Percentiles rank a stretch among this genome's conserved stretches.
These are phyloP conservation scores for Neurospora africana DNA, from an alignment of 495 filamentous ascomycete genomes.

Conservation along the genomic window DNA sequence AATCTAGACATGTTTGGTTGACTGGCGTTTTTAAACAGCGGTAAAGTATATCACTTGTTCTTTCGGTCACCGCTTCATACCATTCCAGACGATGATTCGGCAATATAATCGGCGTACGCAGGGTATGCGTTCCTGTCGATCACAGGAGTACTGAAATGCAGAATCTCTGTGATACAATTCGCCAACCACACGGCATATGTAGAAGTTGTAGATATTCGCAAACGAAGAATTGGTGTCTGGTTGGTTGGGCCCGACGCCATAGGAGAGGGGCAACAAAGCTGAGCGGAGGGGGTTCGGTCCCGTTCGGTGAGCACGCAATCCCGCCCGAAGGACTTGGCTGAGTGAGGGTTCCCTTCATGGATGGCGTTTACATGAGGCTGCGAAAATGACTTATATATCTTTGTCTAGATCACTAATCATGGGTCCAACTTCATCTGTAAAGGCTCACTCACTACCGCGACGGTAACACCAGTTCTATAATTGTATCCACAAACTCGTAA, in stretches of 20 bases:
- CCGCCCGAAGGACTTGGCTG: neutral
- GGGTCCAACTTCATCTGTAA: neutral
- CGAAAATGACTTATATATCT: neutral
- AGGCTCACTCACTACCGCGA: neutral
- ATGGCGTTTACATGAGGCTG: neutral
- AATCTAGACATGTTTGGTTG: neutral
- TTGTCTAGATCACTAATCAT: no score
- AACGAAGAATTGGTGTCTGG: neutral
- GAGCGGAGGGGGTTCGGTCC: neutral
- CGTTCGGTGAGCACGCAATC: neutral
- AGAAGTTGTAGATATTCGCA: neutral
- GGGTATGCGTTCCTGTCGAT: neutral
- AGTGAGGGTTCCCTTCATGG: neutral
- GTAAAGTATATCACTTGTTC: neutral
- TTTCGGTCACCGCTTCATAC: neutral
- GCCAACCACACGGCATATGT: neutral
- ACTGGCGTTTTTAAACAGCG: neutral
- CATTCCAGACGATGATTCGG: neutral
- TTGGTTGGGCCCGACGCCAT: neutral
- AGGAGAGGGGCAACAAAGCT: neutral
- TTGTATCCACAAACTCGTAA: neutral
- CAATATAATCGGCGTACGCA: neutral
- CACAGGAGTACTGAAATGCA: slow-evolving; percentile 12
- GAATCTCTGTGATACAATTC: slow-evolving; percentile 15
- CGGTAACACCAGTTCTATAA: neutral